Evolutionary conservation across 2,329 filamentous ascomycete genomes (phyloP).

Genomic region (Coniosporium tulheliwenetii): DNA sequence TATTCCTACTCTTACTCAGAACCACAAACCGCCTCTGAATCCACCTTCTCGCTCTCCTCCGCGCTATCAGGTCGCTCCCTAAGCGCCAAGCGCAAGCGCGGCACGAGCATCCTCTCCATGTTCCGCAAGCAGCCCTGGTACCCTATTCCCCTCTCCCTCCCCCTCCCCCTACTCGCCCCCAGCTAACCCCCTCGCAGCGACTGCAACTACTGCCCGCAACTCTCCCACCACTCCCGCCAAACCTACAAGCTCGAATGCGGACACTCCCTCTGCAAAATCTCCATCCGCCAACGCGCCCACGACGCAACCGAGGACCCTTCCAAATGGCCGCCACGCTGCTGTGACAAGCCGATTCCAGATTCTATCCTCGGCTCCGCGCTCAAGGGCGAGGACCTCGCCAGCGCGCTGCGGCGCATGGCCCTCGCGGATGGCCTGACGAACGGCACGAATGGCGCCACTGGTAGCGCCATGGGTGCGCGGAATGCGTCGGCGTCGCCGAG

Average conservation of each 20-base stretch:
- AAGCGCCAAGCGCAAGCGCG: background rate
- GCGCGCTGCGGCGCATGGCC: background rate
- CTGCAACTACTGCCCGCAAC: background rate
- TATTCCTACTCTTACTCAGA: too few relatives aligned
- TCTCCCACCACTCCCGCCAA: background rate
- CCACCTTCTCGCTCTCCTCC: background rate
- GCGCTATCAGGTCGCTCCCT: background rate
- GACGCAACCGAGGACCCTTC: too few relatives aligned
- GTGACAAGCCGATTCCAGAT: too few relatives aligned
- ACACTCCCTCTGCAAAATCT: too few relatives aligned
- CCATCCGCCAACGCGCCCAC: too few relatives aligned
- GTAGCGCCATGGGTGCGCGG: background rate
- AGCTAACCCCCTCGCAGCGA: background rate
- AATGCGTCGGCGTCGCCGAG: background rate
- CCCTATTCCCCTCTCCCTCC: background rate
- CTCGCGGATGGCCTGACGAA: conserved; percentile 1
- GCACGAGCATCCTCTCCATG: background rate
- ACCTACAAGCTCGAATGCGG: background rate
- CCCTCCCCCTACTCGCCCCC: background rate
- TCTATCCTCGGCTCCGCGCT: too few relatives aligned
- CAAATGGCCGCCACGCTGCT: too few relatives aligned
- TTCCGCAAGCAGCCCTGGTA: background rate
- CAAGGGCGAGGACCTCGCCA: background rate
- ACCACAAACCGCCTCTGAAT: too few relatives aligned
- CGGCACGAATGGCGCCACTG: conserved; percentile 1